phyloP scores from a whole-genome alignment of 495 filamentous ascomycete genomes.

The Penicillium ucsense region DNA sequence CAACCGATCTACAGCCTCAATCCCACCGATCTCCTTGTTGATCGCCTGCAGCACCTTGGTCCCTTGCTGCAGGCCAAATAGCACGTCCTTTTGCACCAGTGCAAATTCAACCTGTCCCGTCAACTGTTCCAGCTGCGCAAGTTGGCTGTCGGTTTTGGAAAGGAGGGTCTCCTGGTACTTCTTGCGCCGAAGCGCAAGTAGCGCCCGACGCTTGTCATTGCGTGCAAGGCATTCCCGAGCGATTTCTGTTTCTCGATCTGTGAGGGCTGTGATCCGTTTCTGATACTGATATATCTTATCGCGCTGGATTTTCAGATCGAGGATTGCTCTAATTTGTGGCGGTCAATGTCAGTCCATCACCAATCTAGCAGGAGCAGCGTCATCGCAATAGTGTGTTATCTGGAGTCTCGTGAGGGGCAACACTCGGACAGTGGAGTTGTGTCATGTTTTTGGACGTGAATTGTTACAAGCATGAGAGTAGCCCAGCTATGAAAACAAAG shows the following conservation, averaged over 20 bases:
- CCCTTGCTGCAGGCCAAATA: slow-evolving; percentile 88
- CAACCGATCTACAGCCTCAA: slow-evolving; percentile 85
- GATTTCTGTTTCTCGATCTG: slow-evolving; percentile 69
- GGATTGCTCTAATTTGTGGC: slow-evolving; percentile 58
- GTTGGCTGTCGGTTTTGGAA: slow-evolving; percentile 79
- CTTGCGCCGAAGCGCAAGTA: slow-evolving; percentile 84
- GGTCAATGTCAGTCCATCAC: not conserved
- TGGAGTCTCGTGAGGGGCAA: slow-evolving; percentile 13
- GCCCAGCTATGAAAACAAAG: no score
- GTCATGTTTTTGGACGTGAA: no score
- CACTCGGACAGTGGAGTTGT: not conserved
- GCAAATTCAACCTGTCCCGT: slow-evolving; percentile 84
- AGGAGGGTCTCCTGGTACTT: slow-evolving; percentile 95
- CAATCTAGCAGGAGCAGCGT: no score
- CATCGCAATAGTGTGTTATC: no score
- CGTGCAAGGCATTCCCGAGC: slow-evolving; percentile 69
- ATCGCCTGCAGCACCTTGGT: slow-evolving; percentile 84
- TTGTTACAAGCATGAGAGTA: no score
- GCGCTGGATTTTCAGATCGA: slow-evolving; percentile 94
- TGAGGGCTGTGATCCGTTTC: slow-evolving; percentile 73
- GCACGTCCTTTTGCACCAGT: slow-evolving; percentile 86
- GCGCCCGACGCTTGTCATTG: slow-evolving; percentile 68
- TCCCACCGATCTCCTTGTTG: slow-evolving; percentile 88
- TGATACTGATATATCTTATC: slow-evolving; percentile 95
- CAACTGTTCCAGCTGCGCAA: slow-evolving; percentile 78